Evolutionary conservation across 1,139 yeast species (phyloP).

Genomic region (Taiozyma sp.): DNA sequence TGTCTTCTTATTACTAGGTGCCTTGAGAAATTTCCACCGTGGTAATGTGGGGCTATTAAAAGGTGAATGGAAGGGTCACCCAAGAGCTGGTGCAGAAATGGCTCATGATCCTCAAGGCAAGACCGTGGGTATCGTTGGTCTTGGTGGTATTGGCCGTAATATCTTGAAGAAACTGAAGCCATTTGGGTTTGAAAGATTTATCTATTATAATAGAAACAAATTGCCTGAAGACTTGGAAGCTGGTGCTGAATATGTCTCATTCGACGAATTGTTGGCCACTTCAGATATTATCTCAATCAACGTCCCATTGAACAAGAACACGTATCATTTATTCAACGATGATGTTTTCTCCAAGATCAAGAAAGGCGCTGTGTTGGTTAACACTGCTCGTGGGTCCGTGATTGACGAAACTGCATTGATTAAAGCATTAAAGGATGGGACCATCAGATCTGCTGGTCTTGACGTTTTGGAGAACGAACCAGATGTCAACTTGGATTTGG

Average conservation of each 20-base stretch:
- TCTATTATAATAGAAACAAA: constrained; percentile 57
- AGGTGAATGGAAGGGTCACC: constrained; percentile 49
- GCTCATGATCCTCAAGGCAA: constrained; percentile 61
- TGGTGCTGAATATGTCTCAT: constrained; percentile 49
- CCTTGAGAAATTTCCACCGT: constrained; percentile 58
- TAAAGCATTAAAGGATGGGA: constrained; percentile 59
- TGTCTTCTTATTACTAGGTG: constrained; percentile 57
- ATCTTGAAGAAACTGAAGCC: constrained; percentile 58
- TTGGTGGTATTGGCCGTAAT: constrained; percentile 78
- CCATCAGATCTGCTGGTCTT: constrained; percentile 68
- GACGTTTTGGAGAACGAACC: constrained; percentile 91
- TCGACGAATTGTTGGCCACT: constrained; percentile 49
- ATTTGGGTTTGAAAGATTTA: constrained; percentile 56
- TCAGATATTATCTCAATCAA: constrained; percentile 60
- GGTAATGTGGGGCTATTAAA: constrained; percentile 43
- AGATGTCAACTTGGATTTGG: constrained; percentile 51
- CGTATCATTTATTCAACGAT: constrained; percentile 54
- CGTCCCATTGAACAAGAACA: constrained; percentile 55
- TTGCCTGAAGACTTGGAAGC: constrained; percentile 50
- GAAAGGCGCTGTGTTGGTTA: constrained; percentile 57
- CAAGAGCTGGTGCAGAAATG: constrained; percentile 39
- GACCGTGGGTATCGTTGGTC: constrained; percentile 63
- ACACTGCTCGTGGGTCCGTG: constrained; percentile 74
- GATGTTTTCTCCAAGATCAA: constrained; percentile 55
- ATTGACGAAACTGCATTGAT: constrained; percentile 65